Evolutionary conservation across 129 eudicot genomes (phyloP).

Genomic region (Rutidosis leptorrhynchoides): DNA sequence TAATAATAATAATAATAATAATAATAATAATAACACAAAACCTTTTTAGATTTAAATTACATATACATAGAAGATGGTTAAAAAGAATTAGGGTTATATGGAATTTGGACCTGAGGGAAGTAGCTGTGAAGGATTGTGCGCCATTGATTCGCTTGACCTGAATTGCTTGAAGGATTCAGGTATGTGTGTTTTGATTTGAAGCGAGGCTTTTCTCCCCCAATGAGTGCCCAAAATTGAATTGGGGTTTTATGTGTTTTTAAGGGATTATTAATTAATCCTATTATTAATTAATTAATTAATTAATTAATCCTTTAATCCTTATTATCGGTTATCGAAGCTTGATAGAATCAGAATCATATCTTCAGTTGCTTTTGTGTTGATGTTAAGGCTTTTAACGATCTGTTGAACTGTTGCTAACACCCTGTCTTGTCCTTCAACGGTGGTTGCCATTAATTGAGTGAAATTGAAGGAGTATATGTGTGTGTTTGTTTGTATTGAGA

Average conservation of each 20-base stretch:
- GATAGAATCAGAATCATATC: constrained; percentile 80
- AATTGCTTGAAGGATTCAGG: constrained; percentile 13
- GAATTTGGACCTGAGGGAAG: constrained; percentile 68
- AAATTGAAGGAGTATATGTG: not conserved
- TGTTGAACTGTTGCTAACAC: constrained; percentile 84
- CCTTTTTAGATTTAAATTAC: not conserved
- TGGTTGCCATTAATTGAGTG: constrained; percentile 47
- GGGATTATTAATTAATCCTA: not conserved
- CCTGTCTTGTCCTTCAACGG: constrained; percentile 69
- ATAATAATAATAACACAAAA: too few relatives aligned
- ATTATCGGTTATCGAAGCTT: constrained; percentile 83
- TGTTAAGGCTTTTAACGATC: constrained; percentile 68
- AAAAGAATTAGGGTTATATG: not conserved
- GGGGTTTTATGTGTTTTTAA: constrained; percentile 2
- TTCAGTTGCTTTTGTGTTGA: constrained; percentile 53
- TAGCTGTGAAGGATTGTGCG: constrained; percentile 92
- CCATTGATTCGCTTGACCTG: constrained; percentile 33
- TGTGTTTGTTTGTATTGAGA: constrained; percentile 12
- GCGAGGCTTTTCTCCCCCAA: not conserved
- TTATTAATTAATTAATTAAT: too few relatives aligned
- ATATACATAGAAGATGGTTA: not conserved
- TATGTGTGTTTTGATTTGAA: not conserved
- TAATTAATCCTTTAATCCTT: too few relatives aligned
- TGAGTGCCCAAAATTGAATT: not conserved
- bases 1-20: too few relatives aligned